phyloP scores from a whole-genome alignment of 768 basidiomycete species.

The Cantharellus anzutake region DNA sequence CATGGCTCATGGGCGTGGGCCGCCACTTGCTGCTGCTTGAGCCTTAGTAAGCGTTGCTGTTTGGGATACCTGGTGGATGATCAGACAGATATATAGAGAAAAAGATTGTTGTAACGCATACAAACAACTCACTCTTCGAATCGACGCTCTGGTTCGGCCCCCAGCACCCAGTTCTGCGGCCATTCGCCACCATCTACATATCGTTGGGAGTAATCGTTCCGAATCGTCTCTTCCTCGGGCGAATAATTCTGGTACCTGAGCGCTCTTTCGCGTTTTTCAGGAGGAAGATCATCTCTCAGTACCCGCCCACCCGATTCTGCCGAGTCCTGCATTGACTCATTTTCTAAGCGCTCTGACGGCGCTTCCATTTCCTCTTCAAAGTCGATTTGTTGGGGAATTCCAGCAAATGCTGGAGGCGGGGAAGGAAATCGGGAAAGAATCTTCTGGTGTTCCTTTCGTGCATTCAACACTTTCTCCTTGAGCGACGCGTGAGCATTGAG shows the following conservation, averaged over 20 bases:
- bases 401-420: background rate
- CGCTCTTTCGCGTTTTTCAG: conserved; percentile 42
- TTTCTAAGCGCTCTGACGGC: conserved; percentile 1
- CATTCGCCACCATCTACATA: conserved; percentile 86
- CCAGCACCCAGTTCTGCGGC: conserved; percentile 86
- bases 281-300: background rate
- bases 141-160: conserved; percentile 68
- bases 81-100: background rate
- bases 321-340: background rate
- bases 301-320: background rate
- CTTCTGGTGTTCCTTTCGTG: conserved; percentile 4
- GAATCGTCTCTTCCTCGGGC: conserved; percentile 86
- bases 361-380: no score
- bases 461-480: background rate
- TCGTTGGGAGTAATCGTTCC: conserved; percentile 83
- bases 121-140: conserved; percentile 73
- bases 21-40: conserved; percentile 67
- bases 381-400: background rate
- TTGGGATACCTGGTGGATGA: conserved; percentile 63
- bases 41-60: conserved; percentile 59
- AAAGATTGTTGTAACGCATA: background rate
- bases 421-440: conserved; percentile 1
- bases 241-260: conserved; percentile 65
- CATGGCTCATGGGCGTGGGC: conserved; percentile 50
- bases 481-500: conserved; percentile 3